Conservation (phyloP, 1,284 basidiomycete species). For the Apiotrichum montevideense region DNA sequence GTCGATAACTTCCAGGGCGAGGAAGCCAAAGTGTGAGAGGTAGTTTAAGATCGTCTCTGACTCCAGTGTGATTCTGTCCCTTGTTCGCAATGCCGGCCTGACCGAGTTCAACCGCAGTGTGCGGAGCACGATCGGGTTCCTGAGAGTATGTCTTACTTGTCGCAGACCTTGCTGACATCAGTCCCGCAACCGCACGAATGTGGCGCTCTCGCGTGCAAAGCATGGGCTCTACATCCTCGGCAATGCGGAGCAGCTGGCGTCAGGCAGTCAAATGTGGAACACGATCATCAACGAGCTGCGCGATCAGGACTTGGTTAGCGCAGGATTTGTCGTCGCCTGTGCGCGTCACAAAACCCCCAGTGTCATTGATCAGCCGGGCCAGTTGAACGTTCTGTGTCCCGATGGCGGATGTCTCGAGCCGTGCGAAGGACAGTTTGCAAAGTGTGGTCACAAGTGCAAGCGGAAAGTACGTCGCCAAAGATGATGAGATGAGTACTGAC, state of each 20-base stretch:
- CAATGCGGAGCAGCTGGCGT: slow-evolving; percentile 49
- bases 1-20: slow-evolving; percentile 66
- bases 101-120: not conserved
- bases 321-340: slow-evolving; percentile 57
- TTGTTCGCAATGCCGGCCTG: slow-evolving; percentile 52
- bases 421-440: slow-evolving; percentile 48
- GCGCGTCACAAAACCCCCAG: slow-evolving; percentile 52
- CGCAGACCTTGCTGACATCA: slow-evolving; percentile 1
- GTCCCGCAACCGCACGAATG: slow-evolving; percentile 47
- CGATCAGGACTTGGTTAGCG: slow-evolving; percentile 50
- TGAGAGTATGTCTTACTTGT: slow-evolving; percentile 51
- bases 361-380: slow-evolving; percentile 53
- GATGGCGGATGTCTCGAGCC: not conserved
- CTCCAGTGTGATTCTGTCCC: slow-evolving; percentile 56
- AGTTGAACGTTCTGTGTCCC: slow-evolving; percentile 40
- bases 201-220: slow-evolving; percentile 66
- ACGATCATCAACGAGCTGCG: slow-evolving; percentile 57
- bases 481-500: not conserved
- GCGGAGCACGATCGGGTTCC: slow-evolving; percentile 58
- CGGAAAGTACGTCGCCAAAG: slow-evolving; percentile 51
- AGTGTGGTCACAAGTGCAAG: slow-evolving; percentile 65
- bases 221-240: slow-evolving; percentile 67
- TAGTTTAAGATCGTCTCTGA: too few species aligned
- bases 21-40: slow-evolving; percentile 46
- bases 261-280: slow-evolving; percentile 53